These are phyloP conservation scores for Trypanosoma lewisi DNA, from an alignment of 208 protist species.

Conservation along the genomic window DNA sequence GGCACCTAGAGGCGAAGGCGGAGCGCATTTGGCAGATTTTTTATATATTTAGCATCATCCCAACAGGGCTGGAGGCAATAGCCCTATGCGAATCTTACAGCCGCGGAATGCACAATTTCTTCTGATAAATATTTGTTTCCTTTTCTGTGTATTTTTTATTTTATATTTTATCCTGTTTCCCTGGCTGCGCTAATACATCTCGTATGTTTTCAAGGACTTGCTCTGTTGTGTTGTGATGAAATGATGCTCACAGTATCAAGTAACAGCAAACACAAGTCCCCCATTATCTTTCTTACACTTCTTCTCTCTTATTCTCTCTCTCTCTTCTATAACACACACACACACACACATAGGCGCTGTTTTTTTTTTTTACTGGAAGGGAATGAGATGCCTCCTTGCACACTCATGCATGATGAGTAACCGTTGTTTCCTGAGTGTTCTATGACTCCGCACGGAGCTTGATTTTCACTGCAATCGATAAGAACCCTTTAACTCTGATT, in stretches of 20 bases:
- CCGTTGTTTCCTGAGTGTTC: slow-evolving; percentile 30
- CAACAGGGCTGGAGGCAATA: slow-evolving; percentile 54
- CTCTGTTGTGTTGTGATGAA: too few relatives aligned
- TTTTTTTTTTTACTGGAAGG: too few relatives aligned
- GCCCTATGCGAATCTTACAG: slow-evolving; percentile 46
- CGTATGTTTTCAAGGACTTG: too few relatives aligned
- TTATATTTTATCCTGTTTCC: slow-evolving; percentile 9
- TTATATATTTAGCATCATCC: slow-evolving; percentile 70
- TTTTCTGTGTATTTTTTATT: not conserved
- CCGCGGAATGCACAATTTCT: slow-evolving; percentile 44
- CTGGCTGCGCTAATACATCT: not conserved
- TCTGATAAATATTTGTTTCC: slow-evolving; percentile 22
- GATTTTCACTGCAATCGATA: slow-evolving; percentile 18
- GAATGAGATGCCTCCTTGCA: not conserved
- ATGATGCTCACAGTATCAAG: too few relatives aligned
- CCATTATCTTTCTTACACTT: too few relatives aligned
- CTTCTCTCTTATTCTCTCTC: too few relatives aligned
- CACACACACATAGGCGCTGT: too few relatives aligned
- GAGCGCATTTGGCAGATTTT: slow-evolving; percentile 67
- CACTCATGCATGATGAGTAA: slow-evolving; percentile 16
- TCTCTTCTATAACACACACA: too few relatives aligned
- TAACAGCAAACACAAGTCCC: too few relatives aligned
- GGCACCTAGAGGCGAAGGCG: slow-evolving; percentile 41
- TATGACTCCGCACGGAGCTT: slow-evolving; percentile 24
- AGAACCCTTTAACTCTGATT: slow-evolving; percentile 43